Conservation (phyloP, 306 rosid species). For the Leucaena leucocephala region DNA sequence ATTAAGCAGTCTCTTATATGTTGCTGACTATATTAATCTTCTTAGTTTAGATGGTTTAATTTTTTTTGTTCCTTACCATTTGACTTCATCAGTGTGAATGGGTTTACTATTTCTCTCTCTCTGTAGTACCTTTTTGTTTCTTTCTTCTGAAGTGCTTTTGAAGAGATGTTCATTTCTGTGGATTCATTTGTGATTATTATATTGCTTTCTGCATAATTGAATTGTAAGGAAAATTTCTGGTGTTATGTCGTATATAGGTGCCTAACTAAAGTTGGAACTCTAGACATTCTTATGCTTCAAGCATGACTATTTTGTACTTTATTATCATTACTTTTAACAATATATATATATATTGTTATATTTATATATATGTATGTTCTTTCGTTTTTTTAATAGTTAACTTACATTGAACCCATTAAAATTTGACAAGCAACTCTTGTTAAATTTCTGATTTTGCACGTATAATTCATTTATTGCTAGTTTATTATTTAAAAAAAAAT, state of each 20-base stretch:
- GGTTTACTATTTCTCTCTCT: background rate
- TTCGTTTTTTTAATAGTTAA: background rate
- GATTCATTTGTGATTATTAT: background rate
- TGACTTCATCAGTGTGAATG: slow-evolving; percentile 10
- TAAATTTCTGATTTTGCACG: background rate
- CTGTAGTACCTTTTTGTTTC: background rate
- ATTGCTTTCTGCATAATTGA: slow-evolving; percentile 32
- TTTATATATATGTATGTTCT: too few species aligned
- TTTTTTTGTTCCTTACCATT: background rate
- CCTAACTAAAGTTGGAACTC: background rate
- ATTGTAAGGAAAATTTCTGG: slow-evolving; percentile 21
- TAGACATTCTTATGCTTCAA: slow-evolving; percentile 30
- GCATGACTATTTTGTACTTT: slow-evolving; percentile 10
- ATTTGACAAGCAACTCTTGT: background rate
- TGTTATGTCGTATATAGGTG: slow-evolving; percentile 9
- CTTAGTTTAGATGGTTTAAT: background rate
- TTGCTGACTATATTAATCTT: slow-evolving; percentile 22
- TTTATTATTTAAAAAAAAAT: background rate
- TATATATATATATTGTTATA: too few species aligned
- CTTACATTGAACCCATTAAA: background rate
- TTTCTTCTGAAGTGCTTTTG: background rate
- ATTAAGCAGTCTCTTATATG: slow-evolving; percentile 2
- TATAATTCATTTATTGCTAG: background rate
- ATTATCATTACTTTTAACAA: background rate
- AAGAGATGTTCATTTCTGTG: slow-evolving; percentile 16